Evolutionary conservation across 1,284 basidiomycete genomes (phyloP), one percentile per base, ranked within the genome.

Genomic region (Heliocybe sulcata): DNA sequence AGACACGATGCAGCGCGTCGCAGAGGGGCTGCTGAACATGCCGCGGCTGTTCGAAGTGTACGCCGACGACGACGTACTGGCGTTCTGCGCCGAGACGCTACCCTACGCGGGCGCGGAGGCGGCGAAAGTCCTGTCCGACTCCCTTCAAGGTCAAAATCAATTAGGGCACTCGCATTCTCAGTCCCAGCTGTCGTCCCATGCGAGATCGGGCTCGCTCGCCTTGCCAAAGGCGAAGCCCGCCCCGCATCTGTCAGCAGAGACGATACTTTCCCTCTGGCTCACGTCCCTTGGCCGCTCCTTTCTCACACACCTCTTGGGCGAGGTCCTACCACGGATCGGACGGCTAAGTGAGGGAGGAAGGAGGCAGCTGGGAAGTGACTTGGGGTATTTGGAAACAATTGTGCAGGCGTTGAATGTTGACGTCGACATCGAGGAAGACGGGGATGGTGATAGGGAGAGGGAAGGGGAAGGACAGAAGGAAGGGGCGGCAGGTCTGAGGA

Each of bases 11-110:
- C 90, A 94, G 57, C 83, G 87, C 51, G 85, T 98, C 16, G 90
- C 92, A 3, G 97, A 99, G 65, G 94, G 93, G 3, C 72, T 99
- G 50, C 77, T 98, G 38, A 98, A 97, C 70, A 80, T 99, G 3
- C 93, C 96, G 1, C 76, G 95, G 51, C 74, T 98, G 20, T 96
- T 99, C 66, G 95, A 98, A 67, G 89, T 94, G 16, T 95, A 97
- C 65, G 92, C 90, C 2, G 87, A 91, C 54, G 94, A 98, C 67
- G 90, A 92, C 60, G 91, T 91, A 10, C 77, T 97, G n/a, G 83
- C 85, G 1, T 96, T 93, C 70, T 92, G 89, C n/a, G 74, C 94
- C 52, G 81, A 87, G 58, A 92, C 90, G 0, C 74, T 96, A 2
- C 90, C 93, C 0, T 81, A 77, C 63, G 71, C 94, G 54, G 81